These are phyloP conservation scores for Botryotinia calthae DNA, from an alignment of 2,329 filamentous ascomycete genomes.

Conservation along the genomic window DNA sequence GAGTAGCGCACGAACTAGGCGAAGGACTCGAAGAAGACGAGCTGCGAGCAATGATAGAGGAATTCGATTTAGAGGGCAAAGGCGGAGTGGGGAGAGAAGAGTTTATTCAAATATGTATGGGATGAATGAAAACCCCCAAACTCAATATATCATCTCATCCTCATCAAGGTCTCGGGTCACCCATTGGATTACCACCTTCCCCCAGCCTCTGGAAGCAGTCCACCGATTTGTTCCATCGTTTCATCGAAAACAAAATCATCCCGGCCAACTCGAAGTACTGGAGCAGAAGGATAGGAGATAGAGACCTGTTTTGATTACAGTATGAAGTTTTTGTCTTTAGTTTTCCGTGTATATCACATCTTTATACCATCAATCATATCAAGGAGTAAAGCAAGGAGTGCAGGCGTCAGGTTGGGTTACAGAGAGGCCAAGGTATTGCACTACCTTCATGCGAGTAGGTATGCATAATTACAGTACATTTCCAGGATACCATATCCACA, in stretches of 20 bases:
- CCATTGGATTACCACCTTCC: conserved; percentile 5
- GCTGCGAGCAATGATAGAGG: conserved; percentile 92
- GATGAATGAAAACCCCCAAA: conserved; percentile 23
- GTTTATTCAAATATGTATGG: conserved; percentile 48
- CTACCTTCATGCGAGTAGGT: conserved; percentile 3
- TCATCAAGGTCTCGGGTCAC: conserved; percentile 6
- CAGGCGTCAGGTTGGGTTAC: conserved; percentile 5
- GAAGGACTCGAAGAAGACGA: conserved; percentile 93
- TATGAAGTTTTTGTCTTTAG: conserved; percentile 4
- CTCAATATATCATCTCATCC: not conserved
- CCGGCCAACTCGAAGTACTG: not conserved
- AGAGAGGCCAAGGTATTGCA: conserved; percentile 1
- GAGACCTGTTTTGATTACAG: conserved; percentile 8
- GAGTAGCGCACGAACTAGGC: conserved; percentile 86
- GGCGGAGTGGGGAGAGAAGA: conserved; percentile 71
- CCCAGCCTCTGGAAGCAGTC: not conserved
- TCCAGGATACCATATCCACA: conserved; percentile 2
- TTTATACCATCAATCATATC: conserved; percentile 5
- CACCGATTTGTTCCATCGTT: conserved; percentile 2
- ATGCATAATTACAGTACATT: conserved; percentile 16
- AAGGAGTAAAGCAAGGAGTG: conserved; percentile 14
- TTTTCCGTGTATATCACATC: conserved; percentile 1
- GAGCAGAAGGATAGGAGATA: conserved; percentile 4
- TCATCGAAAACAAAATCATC: not conserved
- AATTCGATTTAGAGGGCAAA: conserved; percentile 93